Base-by-base conservation (phyloP, 2,329 filamentous ascomycete species). In the Claviceps capensis region DNA sequence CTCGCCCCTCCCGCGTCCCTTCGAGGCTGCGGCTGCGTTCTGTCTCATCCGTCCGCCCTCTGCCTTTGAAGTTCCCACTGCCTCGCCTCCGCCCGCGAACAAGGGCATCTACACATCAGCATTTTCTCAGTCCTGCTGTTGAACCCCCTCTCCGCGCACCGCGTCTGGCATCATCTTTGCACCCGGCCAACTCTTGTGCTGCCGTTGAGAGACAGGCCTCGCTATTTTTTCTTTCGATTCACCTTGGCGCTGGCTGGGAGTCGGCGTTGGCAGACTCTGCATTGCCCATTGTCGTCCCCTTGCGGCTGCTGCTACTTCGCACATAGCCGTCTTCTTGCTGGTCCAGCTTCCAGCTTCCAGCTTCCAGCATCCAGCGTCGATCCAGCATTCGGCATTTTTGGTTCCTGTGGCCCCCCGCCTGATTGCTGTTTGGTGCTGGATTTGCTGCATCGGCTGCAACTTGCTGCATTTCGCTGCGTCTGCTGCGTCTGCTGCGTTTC, bases 121-220 rank as follows among this genome's bases (percentile, higher is more conserved):
- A n/a, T 17, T 41, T 41, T 17, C 7, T 41, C 38, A n/a, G 22
- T 22, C 17, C 22, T 48, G 37, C 11, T 23, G 26, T 23, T 49
- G 37, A 16, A 19, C 7, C 9, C 19, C 41, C 17, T 16, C 19
- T 14, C 16, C 19, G 4, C 8, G 11, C 22, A 37, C 41, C 13
- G 14, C 51, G 34, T 52, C 47, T 42, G 40, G 23, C 47, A 49
- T 49, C 51, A 49, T 48, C 47, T 16, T 38, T 52, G 51, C 41
- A 45, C 51, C 5, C 22, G 41, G 22, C 16, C 30, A 45, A 7
- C 13, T 34, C 11, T 6, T 45, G 19, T 49, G 14, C 47, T 23
- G 47, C 22, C 6, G 13, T 52, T 19, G 26, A 19, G 40, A 23
- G 34, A 46, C 14, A 49, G 47, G 51, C 9, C 47, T 40, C 34